Evolutionary conservation across 495 filamentous ascomycete genomes (phyloP), one percentile per base, ranked within the genome.

Genomic region (Pyrenopolyporus hunteri): DNA sequence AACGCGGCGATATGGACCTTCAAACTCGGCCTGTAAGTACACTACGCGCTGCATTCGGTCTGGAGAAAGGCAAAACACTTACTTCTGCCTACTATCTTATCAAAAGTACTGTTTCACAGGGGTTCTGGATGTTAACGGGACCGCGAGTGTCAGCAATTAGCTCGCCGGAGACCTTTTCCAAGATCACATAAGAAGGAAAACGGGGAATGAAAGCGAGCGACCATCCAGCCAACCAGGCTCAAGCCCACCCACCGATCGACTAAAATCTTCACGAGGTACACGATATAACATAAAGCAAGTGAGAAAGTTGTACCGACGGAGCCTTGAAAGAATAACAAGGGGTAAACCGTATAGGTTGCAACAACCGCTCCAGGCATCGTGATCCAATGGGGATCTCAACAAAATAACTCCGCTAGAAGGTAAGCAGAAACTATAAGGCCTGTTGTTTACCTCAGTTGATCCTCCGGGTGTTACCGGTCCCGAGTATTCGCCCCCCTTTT

Each of bases 101-200:
- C 60, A 20, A 11, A 4, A 44, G 32, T 20, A 59, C 55, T 55
- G 55, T 64, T 54, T 64, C 59, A 50, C 61, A 64, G 54, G 37
- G 25, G 2, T 20, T 29, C 29, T 42, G 59, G 36, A 17, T 55
- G 13, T 23, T 20, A 42, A 55, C 49, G 48, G n/a, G 49, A 6
- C 31, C 14, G 20, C 7, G 25, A 19, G 61, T 64, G 39, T 52
- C 44, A 44, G 54, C 55, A n/a, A 1, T 42, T 43, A 49, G 25
- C 43, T 2, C 26, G 14, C 43, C 37, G 43, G 51, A 17, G 44
- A 8, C 13, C 25, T 23, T 31, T 17, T 33, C 31, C 8, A 35
- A 28, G 19, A 49, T 54, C 61, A 54, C 48, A 42, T 53, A 33
- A 55, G 44, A 54, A 9, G 22, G 23, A 17, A 7, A 2, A 5